These are phyloP conservation scores for Cercophora samala DNA, from an alignment of 495 filamentous ascomycete genomes.

Conservation along the genomic window DNA sequence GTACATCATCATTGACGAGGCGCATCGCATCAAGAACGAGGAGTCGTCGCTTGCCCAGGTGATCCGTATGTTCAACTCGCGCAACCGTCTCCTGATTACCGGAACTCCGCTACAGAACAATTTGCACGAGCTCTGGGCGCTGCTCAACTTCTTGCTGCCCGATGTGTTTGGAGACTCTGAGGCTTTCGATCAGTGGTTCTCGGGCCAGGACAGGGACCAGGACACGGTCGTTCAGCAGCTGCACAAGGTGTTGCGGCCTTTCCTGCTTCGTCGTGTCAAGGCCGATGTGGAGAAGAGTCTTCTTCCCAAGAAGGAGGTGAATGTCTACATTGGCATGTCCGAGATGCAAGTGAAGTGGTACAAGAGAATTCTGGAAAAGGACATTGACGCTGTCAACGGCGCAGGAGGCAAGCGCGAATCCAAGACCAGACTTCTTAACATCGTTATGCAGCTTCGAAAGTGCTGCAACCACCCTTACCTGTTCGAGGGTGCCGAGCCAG, in stretches of 20 bases:
- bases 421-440: conserved; percentile 98
- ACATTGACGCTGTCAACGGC: conserved; percentile 98
- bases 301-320: conserved; percentile 95
- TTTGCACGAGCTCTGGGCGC: conserved; percentile 97
- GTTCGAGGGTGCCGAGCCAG: conserved; percentile 96
- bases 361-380: conserved; percentile 96
- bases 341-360: conserved; percentile 99
- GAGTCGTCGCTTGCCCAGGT: conserved; percentile 96
- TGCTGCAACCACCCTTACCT: conserved; percentile 99
- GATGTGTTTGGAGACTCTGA: conserved; percentile 97
- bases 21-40: conserved; percentile 99
- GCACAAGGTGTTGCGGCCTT: conserved; percentile 88
- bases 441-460: conserved; percentile 99
- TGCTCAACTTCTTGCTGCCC: conserved; percentile 93
- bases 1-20: conserved; percentile 99
- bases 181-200: conserved; percentile 99
- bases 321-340: conserved; percentile 96
- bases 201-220: conserved; percentile 79
- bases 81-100: conserved; percentile 93
- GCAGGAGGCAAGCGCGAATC: conserved; percentile 94
- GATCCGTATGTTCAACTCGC: conserved; percentile 93
- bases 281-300: conserved; percentile 98
- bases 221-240: conserved; percentile 97
- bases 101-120: conserved; percentile 99
- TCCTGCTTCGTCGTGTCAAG: conserved; percentile 94